A percentile compares a stretch with the other conserved stretches of the same genome.
Evolutionary conservation across 2,329 filamentous ascomycete species (phyloP).

Genomic region (Fusarium longipes): DNA sequence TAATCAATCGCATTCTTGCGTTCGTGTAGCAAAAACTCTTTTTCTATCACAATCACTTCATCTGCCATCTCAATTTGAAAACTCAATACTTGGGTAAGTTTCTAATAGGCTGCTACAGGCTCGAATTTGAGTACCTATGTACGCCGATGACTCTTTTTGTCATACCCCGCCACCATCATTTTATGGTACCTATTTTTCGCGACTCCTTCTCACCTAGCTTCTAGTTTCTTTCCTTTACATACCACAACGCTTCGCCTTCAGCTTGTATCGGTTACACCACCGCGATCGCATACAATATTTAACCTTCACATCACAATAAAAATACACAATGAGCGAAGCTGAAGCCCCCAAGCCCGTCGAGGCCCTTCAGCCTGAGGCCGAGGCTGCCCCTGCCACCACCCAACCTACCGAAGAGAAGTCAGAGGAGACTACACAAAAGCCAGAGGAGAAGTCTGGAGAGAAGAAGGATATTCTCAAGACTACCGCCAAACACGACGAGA

Average conservation of each 20-base stretch:
- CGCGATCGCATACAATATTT: conserved; percentile 22
- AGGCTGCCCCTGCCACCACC: conserved; percentile 43
- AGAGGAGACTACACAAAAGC: conserved; percentile 46
- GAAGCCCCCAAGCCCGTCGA: conserved; percentile 55
- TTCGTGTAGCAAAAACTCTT: conserved; percentile 20
- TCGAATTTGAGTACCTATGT: conserved; percentile 6
- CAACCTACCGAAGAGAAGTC: conserved; percentile 44
- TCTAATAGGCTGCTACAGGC: conserved; percentile 5
- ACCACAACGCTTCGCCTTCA: conserved; percentile 3
- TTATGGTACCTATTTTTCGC: conserved; percentile 32
- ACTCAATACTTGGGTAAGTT: conserved; percentile 24
- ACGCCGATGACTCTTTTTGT: conserved; percentile 44
- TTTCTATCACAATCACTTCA: neutral
- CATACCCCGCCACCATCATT: conserved; percentile 47
- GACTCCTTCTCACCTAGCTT: conserved; percentile 37
- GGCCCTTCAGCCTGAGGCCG: conserved; percentile 49
- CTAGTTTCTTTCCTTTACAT: conserved; percentile 19
- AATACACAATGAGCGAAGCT: conserved; percentile 54
- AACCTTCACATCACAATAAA: conserved; percentile 12
- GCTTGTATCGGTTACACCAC: conserved; percentile 10
- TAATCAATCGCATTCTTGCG: conserved; percentile 35
- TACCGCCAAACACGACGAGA: conserved; percentile 55
- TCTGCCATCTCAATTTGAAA: neutral
- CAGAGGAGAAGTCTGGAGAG: conserved; percentile 39
- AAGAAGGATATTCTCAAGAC: conserved; percentile 57